Evolutionary conservation across 75 land plant species (phyloP).

Genomic region (Selaginella tamariscina): DNA sequence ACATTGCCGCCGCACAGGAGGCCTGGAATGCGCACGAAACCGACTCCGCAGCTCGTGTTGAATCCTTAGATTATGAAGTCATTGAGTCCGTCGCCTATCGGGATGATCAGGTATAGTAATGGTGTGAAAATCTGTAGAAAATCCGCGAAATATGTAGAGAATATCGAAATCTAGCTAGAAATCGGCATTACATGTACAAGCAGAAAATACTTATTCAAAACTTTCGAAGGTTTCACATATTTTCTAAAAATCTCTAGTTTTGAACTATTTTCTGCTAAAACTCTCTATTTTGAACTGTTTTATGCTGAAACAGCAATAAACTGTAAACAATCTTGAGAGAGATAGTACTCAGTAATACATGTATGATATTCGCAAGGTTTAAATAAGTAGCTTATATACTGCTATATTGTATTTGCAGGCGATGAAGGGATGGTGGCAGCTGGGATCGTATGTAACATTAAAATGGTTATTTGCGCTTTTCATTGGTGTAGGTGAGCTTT

Average conservation of each 20-base stretch:
- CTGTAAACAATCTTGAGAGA: neutral
- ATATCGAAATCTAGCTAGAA: no score
- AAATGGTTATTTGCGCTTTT: constrained; percentile 86
- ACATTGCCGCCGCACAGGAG: neutral
- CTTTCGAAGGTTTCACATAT: neutral
- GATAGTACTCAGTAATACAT: constrained; percentile 5
- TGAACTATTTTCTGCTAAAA: neutral
- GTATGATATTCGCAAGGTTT: neutral
- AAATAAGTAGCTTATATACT: neutral
- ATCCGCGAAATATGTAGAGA: no score
- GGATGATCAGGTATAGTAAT: constrained; percentile 88
- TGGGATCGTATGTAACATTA: constrained; percentile 46
- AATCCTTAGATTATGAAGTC: constrained; percentile 93
- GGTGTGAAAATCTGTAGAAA: no score
- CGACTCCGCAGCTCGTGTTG: constrained; percentile 20
- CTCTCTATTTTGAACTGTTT: neutral
- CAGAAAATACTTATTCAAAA: no score
- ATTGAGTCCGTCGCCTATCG: constrained; percentile 83
- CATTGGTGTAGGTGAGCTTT: constrained; percentile 71
- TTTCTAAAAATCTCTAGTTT: neutral
- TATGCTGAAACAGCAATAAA: neutral
- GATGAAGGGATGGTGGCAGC: constrained; percentile 49
- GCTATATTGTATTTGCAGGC: constrained; percentile 38
- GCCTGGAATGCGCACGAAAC: neutral
- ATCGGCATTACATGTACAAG: no score